Conservation (phyloP, 371 early-diverging fungal species). For the Massospora cicadina region DNA sequence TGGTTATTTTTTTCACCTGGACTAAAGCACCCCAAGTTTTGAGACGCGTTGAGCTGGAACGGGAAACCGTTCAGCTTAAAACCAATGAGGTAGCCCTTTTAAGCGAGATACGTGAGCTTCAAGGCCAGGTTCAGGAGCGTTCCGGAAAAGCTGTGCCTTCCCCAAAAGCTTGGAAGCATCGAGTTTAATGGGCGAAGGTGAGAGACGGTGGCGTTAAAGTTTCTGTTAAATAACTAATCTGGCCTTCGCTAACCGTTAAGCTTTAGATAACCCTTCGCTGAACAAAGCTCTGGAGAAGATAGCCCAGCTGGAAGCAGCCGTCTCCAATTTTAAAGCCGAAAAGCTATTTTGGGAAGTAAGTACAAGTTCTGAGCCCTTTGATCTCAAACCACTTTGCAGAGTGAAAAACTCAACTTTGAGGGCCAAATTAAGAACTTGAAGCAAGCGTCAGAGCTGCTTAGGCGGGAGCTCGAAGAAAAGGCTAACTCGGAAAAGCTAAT, state of each 20-base stretch:
- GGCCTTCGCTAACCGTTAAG: no score
- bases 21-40: not conserved
- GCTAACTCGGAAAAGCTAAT: not conserved
- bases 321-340: not conserved
- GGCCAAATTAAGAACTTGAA: not conserved
- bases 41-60: not conserved
- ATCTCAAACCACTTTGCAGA: no score
- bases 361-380: no score
- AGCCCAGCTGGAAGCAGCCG: not conserved
- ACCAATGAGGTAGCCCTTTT: not conserved
- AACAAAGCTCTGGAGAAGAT: no score
- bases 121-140: not conserved
- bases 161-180: not conserved
- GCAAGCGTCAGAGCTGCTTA: not conserved
- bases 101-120: not conserved
- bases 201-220: no score
- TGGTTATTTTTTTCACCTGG: not conserved
- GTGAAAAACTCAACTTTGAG: not conserved
- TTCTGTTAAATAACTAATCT: no score
- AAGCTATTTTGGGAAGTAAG: not conserved
- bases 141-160: not conserved
- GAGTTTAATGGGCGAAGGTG: not conserved
- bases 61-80: not conserved
- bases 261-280: no score
- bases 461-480: not conserved